Evolutionary conservation across 768 basidiomycete species (phyloP).

Genomic region (Podaxis sp.): DNA sequence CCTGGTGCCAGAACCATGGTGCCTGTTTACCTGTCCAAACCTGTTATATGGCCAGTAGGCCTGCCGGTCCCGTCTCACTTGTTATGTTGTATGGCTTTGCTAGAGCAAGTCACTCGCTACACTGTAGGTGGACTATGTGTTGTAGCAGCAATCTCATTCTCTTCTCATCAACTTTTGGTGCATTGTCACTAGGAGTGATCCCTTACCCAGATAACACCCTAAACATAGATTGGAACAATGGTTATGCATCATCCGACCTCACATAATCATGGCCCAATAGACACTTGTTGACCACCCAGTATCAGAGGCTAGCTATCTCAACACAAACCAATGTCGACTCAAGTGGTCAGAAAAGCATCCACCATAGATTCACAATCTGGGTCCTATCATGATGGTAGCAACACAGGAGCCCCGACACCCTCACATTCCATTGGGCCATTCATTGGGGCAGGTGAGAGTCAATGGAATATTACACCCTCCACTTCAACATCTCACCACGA

Average conservation of each 20-base stretch:
- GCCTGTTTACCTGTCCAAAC: no score
- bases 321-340: not conserved
- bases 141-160: no score
- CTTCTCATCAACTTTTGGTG: no score
- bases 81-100: no score
- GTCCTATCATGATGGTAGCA: not conserved
- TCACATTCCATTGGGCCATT: not conserved
- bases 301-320: not conserved
- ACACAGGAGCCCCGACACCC: not conserved
- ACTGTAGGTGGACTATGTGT: no score
- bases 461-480: not conserved
- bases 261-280: not conserved
- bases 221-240: no score
- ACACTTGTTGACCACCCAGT: not conserved
- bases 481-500: not conserved
- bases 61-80: no score
- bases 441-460: not conserved
- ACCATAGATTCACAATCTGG: not conserved
- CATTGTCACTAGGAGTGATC: no score
- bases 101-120: no score
- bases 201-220: no score
- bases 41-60: no score
- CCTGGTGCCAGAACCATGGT: no score
- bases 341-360: not conserved
- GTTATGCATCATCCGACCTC: conserved; percentile 5